Evolutionary conservation across 768 basidiomycete species (phyloP).

Genomic region (Nevesoporus exiguus): DNA sequence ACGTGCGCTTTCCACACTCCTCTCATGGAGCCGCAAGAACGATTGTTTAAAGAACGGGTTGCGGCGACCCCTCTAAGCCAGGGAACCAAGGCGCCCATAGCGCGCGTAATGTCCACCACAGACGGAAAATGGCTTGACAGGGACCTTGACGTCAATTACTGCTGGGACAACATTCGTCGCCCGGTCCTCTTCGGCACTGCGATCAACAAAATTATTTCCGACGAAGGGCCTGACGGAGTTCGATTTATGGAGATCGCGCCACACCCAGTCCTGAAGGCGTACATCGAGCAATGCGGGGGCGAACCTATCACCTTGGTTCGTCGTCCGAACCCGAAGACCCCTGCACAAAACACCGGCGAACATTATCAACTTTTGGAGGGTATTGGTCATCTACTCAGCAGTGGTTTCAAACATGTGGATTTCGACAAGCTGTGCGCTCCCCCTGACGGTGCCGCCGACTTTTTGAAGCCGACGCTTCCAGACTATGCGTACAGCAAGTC

Average conservation of each 20-base stretch:
- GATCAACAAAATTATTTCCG: conserved; percentile 30
- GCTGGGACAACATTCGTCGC: conserved; percentile 36
- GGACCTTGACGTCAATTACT: conserved; percentile 28
- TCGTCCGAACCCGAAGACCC: conserved; percentile 31
- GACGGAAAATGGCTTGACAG: conserved; percentile 34
- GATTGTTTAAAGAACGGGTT: conserved; percentile 27
- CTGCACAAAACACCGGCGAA: conserved; percentile 33
- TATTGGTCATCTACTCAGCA: conserved; percentile 28
- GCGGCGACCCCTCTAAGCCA: conserved; percentile 15
- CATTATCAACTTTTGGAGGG: conserved; percentile 33
- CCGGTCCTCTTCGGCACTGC: conserved; percentile 35
- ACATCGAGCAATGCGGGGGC: conserved; percentile 34
- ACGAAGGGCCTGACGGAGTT: conserved; percentile 28
- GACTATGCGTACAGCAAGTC: conserved; percentile 32
- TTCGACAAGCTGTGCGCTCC: conserved; percentile 28
- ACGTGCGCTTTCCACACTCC: conserved; percentile 35
- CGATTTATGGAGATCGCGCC: conserved; percentile 33
- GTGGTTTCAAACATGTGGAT: conserved; percentile 30
- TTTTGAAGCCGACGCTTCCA: conserved; percentile 26
- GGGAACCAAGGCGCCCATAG: conserved; percentile 20
- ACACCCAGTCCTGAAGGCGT: conserved; percentile 35
- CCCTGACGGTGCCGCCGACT: conserved; percentile 17
- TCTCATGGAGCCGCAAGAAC: conserved; percentile 34
- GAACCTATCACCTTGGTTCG: conserved; percentile 28
- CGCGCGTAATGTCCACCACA: conserved; percentile 35